These are phyloP conservation scores for Cryptococcus amylolentus DNA, from an alignment of 1,284 basidiomycete species.

Conservation along the genomic window DNA sequence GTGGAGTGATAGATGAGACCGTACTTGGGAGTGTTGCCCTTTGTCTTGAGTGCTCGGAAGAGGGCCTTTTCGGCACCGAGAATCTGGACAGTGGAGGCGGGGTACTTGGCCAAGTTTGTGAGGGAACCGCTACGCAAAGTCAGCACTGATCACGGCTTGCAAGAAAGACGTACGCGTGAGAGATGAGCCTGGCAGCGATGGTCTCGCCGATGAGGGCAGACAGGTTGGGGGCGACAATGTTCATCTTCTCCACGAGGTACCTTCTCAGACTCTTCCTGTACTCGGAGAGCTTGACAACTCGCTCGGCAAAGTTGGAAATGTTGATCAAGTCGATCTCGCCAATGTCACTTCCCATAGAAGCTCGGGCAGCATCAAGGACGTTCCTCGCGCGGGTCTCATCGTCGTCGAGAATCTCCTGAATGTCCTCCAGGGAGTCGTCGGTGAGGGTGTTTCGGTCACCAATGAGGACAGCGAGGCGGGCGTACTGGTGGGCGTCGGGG, in stretches of 20 bases:
- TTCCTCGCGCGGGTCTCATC: constrained; percentile 86
- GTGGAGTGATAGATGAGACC: constrained; percentile 90
- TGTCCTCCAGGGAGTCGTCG: constrained; percentile 69
- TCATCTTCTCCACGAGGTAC: constrained; percentile 97
- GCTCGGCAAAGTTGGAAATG: constrained; percentile 85
- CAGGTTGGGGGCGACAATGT: constrained; percentile 90
- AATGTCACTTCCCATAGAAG: constrained; percentile 93
- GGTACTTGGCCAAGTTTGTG: constrained; percentile 97
- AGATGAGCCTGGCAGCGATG: constrained; percentile 91
- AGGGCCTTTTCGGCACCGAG: constrained; percentile 97
- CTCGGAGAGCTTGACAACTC: constrained; percentile 87
- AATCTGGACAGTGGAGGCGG: constrained; percentile 96
- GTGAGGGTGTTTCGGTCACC: constrained; percentile 69
- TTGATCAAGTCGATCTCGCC: constrained; percentile 94
- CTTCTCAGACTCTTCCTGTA: constrained; percentile 88
- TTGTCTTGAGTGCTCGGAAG: constrained; percentile 96
- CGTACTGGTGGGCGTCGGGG: constrained; percentile 93
- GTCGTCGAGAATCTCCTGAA: constrained; percentile 80
- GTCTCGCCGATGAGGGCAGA: constrained; percentile 93
- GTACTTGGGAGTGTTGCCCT: constrained; percentile 98
- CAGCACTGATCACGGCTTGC: neutral
- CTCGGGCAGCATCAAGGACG: constrained; percentile 87
- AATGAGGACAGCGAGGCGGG: constrained; percentile 80
- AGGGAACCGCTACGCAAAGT: constrained; percentile 64
- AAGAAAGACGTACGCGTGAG: constrained; percentile 62